Evolutionary conservation across 75 land plant species (phyloP).

Genomic region (Pseudotsuga menziesii): DNA sequence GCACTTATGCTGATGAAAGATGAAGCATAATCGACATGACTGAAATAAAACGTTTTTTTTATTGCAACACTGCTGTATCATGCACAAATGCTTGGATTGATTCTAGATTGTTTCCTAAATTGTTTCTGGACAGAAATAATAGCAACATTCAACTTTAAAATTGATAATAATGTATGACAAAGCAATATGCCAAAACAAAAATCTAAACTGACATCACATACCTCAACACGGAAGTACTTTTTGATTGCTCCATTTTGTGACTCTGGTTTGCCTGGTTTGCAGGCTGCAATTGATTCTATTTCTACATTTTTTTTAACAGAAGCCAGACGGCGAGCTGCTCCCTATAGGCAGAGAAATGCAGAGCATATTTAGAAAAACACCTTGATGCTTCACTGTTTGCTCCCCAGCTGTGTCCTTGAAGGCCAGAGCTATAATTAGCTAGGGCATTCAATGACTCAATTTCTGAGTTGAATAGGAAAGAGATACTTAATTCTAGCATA

Average conservation of each 20-base stretch:
- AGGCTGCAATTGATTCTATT: slow-evolving; percentile 37
- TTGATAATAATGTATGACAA: not conserved
- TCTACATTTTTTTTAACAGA: slow-evolving; percentile 24
- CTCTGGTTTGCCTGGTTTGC: slow-evolving; percentile 14
- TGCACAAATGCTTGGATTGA: not conserved
- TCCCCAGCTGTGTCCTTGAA: not conserved
- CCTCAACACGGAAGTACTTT: slow-evolving; percentile 39
- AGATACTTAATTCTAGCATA: too few relatives aligned
- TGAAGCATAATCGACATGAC: not conserved
- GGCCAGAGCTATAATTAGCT: not conserved
- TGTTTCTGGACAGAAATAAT: not conserved
- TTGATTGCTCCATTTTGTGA: slow-evolving; percentile 11
- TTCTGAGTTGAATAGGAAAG: too few relatives aligned
- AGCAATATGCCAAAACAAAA: not conserved
- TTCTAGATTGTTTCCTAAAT: not conserved
- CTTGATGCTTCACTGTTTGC: not conserved
- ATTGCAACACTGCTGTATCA: not conserved
- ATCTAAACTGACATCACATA: not conserved
- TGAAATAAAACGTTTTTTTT: not conserved
- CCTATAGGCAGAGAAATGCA: slow-evolving; percentile 15
- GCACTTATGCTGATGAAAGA: not conserved
- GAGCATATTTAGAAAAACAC: not conserved
- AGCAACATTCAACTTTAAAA: not conserved
- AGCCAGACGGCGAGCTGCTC: slow-evolving; percentile 37
- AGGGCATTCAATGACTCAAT: not conserved